phyloP scores from a whole-genome alignment of 1,284 basidiomycete genomes.

The Testicularia cyperi region DNA sequence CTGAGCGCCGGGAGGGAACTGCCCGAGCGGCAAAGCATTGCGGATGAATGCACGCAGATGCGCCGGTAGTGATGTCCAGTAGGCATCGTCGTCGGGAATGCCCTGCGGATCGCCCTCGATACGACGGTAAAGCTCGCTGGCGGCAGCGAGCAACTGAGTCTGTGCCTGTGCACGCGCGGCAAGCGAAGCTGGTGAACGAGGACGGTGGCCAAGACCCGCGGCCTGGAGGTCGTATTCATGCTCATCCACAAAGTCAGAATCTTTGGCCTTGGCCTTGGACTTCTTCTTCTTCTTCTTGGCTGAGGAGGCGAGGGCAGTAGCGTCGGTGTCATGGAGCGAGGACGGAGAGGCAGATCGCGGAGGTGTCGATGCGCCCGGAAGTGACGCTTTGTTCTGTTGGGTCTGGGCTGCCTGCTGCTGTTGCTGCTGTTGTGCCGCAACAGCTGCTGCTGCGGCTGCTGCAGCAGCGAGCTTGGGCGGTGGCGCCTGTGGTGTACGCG shows the following conservation, averaged over 20 bases:
- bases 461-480: slow-evolving; percentile 36
- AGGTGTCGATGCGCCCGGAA: slow-evolving; percentile 28
- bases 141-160: slow-evolving; percentile 55
- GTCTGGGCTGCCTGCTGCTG: slow-evolving; percentile 12
- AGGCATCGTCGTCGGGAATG: slow-evolving; percentile 64
- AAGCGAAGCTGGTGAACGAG: slow-evolving; percentile 32
- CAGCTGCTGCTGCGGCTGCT: slow-evolving; percentile 22
- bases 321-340: slow-evolving; percentile 27
- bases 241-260: slow-evolving; percentile 30
- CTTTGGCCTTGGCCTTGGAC: slow-evolving; percentile 48
- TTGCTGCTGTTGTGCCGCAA: slow-evolving; percentile 11
- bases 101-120: slow-evolving; percentile 57
- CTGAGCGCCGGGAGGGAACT: slow-evolving; percentile 45
- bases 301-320: slow-evolving; percentile 14
- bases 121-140: slow-evolving; percentile 57
- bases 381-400: slow-evolving; percentile 11
- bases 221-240: slow-evolving; percentile 33
- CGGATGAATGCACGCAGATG: slow-evolving; percentile 67
- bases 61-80: slow-evolving; percentile 66
- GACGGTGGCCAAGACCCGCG: slow-evolving; percentile 23
- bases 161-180: slow-evolving; percentile 54
- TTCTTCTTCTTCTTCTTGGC: slow-evolving; percentile 55
- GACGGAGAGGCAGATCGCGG: slow-evolving; percentile 24
- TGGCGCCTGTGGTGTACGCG: slow-evolving; percentile 21
- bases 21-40: slow-evolving; percentile 64